Conservation (phyloP, 345 rosid genomes). For the Physaria fendleri region DNA sequence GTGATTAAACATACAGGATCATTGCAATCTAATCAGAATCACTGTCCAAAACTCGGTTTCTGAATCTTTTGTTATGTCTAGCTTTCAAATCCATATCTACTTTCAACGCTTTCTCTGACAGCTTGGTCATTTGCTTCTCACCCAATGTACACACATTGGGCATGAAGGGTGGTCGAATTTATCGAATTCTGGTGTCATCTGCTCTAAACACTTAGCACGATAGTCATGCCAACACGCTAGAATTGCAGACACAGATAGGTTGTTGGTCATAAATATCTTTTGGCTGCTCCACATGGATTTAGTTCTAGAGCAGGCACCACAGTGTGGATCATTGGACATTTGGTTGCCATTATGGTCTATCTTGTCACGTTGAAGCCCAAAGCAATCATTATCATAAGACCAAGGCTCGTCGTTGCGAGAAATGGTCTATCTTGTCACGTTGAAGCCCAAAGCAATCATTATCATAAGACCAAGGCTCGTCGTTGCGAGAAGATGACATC, state of each 20-base stretch:
- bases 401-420: conserved; percentile 44
- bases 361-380: conserved; percentile 45
- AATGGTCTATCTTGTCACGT: conserved; percentile 44
- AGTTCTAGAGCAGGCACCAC: conserved; percentile 83
- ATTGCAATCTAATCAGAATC: conserved; percentile 49
- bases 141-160: conserved; percentile 90
- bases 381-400: conserved; percentile 53
- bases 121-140: conserved; percentile 57
- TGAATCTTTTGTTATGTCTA: conserved; percentile 55
- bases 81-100: conserved; percentile 70
- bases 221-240: conserved; percentile 90
- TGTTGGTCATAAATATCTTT: conserved; percentile 56
- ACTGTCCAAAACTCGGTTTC: conserved; percentile 57
- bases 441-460: conserved; percentile 43
- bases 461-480: conserved; percentile 59
- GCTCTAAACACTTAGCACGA: conserved; percentile 95
- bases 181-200: conserved; percentile 62
- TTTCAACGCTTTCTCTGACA: conserved; percentile 77
- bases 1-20: conserved; percentile 38
- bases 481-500: conserved; percentile 52
- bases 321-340: conserved; percentile 46
- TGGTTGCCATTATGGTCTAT: conserved; percentile 39
- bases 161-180: conserved; percentile 93
- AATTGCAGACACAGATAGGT: conserved; percentile 66
- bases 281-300: conserved; percentile 72